Evolutionary conservation across 495 filamentous ascomycete species (phyloP), one percentile per base, ranked within the genome.

Genomic region (Usnea hakonensis): DNA sequence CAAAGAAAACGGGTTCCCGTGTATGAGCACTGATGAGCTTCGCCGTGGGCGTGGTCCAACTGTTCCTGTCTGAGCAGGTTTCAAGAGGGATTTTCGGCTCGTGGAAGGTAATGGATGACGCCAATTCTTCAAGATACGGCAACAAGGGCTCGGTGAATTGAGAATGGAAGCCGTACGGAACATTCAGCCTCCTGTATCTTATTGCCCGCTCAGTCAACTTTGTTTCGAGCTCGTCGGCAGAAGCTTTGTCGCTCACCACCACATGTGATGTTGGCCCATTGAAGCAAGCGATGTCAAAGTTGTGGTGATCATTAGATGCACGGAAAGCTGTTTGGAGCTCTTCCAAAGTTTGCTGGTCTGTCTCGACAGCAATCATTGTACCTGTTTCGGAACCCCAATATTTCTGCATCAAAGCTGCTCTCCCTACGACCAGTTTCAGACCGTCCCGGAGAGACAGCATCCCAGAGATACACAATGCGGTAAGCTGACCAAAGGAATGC

Each of bases 401-500:
- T 0, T 69, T 54, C 2, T 60, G 62, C 0, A 83, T 76, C 0
- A 83, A 35, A 0, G 14, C 36, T 0, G 82, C 78, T 5, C 82
- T 68, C 0, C 66, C 66, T 1, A 67, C 54, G 11, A 85, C 65
- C 10, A 83, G 56, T n/a, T 69, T 69, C 0, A 82, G 2, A 0
- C 53, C 70, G 50, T 83, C 78, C 0, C 38, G 1, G 0, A 83
- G 68, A 0, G 65, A 67, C 0, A 85, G 35, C 0, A 53, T 59
- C 0, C 72, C 75, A 17, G 76, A 67, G 6, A 85, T 67, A 26
- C 67, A 73, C 0, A 85, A 56, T 0, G 79, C 81, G 8, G 78
- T 78, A 0, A 85, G 68, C 64, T 85, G 70, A 1, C 83, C 83
- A 61, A 85, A 79, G 56, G 76, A 80, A 61, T 85, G 83, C 0